phyloP scores from a whole-genome alignment of 805 yeast genomes.

The Metschnikowia similis region DNA sequence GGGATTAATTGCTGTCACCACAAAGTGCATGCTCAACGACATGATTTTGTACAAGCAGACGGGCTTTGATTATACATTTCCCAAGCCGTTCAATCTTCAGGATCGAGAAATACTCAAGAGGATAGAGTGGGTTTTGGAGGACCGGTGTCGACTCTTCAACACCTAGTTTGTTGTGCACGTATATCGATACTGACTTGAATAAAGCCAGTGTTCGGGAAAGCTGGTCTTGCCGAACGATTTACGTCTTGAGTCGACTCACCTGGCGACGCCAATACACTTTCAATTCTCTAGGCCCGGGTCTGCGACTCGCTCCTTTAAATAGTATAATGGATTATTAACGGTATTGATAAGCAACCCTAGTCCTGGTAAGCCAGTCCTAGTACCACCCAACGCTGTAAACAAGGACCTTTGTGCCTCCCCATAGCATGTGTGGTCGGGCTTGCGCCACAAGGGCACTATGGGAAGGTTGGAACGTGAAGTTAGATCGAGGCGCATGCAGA shows the following conservation, averaged over 20 bases:
- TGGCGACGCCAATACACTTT: background rate
- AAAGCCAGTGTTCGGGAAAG: background rate
- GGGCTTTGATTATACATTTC: conserved; percentile 40
- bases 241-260: background rate
- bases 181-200: background rate
- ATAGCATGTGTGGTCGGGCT: no score
- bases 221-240: background rate
- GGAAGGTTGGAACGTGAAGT: background rate
- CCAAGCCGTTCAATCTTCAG: conserved; percentile 33
- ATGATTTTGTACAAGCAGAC: conserved; percentile 25
- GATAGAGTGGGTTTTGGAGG: conserved; percentile 16
- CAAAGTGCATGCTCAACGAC: conserved; percentile 26
- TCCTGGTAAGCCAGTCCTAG: no score
- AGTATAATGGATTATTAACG: background rate
- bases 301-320: background rate
- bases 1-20: conserved; percentile 41
- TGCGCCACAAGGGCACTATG: no score
- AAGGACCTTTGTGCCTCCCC: no score
- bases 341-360: background rate
- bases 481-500: background rate
- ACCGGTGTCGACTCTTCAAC: conserved; percentile 2
- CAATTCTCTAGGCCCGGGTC: background rate
- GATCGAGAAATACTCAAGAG: conserved; percentile 17
- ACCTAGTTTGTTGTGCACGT: background rate
- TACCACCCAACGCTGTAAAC: no score